phyloP scores from a whole-genome alignment of 805 yeast genomes.

The Metschnikowia colocasiae region DNA sequence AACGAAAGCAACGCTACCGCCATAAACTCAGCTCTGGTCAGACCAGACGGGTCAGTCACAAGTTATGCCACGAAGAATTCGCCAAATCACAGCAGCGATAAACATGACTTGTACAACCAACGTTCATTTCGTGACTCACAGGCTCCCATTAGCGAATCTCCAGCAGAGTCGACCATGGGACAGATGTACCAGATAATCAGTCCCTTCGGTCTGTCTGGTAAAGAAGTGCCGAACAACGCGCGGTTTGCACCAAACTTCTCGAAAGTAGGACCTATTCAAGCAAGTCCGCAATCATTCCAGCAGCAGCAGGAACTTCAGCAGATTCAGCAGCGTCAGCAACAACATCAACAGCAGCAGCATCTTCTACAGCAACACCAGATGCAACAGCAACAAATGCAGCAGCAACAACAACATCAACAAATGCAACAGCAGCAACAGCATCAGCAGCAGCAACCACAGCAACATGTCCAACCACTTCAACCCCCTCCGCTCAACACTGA shows the following conservation, averaged over 20 bases:
- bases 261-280: neutral
- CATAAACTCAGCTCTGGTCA: neutral
- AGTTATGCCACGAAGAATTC: neutral
- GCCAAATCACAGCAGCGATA: neutral
- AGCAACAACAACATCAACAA: neutral
- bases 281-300: neutral
- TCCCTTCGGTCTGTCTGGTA: slow-evolving; percentile 1
- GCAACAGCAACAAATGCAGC: slow-evolving; percentile 1
- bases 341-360: slow-evolving; percentile 10
- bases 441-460: neutral
- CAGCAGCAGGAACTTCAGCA: neutral
- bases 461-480: neutral
- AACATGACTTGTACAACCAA: neutral
- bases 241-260: neutral
- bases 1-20: neutral
- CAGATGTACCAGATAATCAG: slow-evolving; percentile 2
- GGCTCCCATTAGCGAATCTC: neutral
- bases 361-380: slow-evolving; percentile 11
- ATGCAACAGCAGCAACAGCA: neutral
- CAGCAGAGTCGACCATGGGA: neutral
- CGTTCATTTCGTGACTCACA: neutral
- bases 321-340: slow-evolving; percentile 15
- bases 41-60: neutral
- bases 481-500: neutral
- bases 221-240: neutral